Evolutionary conservation across 257 asterid genomes (phyloP).

Genomic region (Solanum medicagineum): DNA sequence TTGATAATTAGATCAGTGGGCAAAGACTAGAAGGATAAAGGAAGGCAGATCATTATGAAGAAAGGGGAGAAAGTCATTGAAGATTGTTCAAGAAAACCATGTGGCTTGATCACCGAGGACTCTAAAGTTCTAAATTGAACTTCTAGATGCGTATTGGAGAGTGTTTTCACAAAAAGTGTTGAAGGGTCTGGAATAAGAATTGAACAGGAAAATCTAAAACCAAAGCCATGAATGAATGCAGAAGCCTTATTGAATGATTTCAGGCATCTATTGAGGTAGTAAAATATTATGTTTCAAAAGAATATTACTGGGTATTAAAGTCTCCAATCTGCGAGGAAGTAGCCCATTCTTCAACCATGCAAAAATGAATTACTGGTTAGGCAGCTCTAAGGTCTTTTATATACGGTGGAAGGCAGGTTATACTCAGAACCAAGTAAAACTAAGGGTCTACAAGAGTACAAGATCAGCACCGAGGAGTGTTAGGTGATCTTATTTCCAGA

Average conservation of each 20-base stretch:
- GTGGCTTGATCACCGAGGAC: background rate
- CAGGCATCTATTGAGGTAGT: background rate
- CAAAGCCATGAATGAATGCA: background rate
- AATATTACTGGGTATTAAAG: background rate
- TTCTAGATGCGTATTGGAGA: background rate
- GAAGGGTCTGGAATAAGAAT: background rate
- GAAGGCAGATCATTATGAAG: background rate
- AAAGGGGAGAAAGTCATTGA: background rate
- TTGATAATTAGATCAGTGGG: background rate
- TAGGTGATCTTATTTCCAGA: background rate
- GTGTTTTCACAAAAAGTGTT: background rate
- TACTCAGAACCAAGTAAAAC: background rate
- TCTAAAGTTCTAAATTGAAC: background rate
- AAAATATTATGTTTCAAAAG: background rate
- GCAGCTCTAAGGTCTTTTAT: background rate
- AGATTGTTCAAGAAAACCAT: background rate
- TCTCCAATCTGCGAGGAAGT: background rate
- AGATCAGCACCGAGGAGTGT: background rate
- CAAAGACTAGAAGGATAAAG: background rate
- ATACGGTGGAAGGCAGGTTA: background rate
- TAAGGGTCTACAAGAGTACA: background rate
- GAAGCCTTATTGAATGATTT: background rate
- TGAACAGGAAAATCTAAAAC: background rate
- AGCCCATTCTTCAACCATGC: background rate
- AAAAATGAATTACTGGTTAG: background rate